phyloP scores from a whole-genome alignment of 1,284 basidiomycete species.

The Cutaneotrichosporon daszewskae region DNA sequence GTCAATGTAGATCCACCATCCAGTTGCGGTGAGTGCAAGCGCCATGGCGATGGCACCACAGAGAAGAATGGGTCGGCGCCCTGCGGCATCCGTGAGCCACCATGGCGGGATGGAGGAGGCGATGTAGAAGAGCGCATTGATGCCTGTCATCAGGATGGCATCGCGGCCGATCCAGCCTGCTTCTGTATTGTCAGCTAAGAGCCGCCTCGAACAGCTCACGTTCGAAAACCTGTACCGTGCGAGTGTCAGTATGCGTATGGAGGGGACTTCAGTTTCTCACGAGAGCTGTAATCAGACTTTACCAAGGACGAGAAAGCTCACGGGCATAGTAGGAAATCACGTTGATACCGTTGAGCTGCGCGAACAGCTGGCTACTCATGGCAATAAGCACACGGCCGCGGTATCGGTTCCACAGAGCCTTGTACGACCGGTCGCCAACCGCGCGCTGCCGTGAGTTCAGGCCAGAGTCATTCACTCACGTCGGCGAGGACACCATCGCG shows the following conservation, averaged over 20 bases:
- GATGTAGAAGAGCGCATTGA: constrained; percentile 83
- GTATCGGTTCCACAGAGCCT: constrained; percentile 80
- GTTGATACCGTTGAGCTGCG: constrained; percentile 91
- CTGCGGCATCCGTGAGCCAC: constrained; percentile 91
- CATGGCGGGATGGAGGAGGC: constrained; percentile 82
- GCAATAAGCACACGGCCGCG: constrained; percentile 84
- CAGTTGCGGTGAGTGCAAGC: constrained; percentile 41
- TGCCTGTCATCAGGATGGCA: constrained; percentile 94
- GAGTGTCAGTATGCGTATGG: constrained; percentile 48
- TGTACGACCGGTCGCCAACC: constrained; percentile 76
- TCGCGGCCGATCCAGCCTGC: constrained; percentile 97
- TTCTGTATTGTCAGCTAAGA: constrained; percentile 53
- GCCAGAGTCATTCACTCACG: constrained; percentile 49
- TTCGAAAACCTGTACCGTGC: constrained; percentile 63
- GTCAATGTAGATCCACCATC: constrained; percentile 74
- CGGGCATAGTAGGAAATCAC: constrained; percentile 94
- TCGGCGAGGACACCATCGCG: constrained; percentile 78
- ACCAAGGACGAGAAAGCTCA: constrained; percentile 17
- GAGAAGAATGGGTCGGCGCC: constrained; percentile 82
- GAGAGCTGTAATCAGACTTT: constrained; percentile 42
- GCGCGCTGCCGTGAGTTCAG: constrained; percentile 48
- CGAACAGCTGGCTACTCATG: constrained; percentile 96
- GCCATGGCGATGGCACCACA: constrained; percentile 67
- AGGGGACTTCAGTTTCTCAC: constrained; percentile 12
- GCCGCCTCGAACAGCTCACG: no score